phyloP scores from a whole-genome alignment of 768 basidiomycete species.

The Erythrobasidium yunnanense region DNA sequence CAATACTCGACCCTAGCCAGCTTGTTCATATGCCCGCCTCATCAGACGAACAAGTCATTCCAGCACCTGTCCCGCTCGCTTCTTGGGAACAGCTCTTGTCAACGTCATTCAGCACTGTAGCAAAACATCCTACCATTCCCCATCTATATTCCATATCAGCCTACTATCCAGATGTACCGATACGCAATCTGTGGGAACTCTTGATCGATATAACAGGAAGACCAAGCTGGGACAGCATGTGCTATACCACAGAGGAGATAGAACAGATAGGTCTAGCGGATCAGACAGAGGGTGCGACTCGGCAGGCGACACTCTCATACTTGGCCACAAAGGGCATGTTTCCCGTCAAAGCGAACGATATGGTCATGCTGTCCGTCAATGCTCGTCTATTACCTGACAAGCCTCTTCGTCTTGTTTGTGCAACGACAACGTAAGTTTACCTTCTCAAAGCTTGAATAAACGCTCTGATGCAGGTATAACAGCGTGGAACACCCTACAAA shows the following conservation, averaged over 20 bases:
- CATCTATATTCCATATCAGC: constrained; percentile 31
- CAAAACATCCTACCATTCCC: constrained; percentile 31
- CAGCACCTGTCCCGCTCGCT: constrained; percentile 17
- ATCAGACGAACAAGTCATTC: background rate
- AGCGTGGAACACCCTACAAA: constrained; percentile 29
- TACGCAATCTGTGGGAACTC: constrained; percentile 31
- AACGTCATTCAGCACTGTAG: constrained; percentile 23
- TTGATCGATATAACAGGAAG: constrained; percentile 25
- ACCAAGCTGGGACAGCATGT: constrained; percentile 33
- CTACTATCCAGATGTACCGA: constrained; percentile 28
- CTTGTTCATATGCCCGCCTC: constrained; percentile 7
- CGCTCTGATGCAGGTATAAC: background rate
- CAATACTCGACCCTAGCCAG: constrained; percentile 27
- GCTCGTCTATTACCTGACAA: constrained; percentile 19
- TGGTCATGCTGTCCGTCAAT: constrained; percentile 35
- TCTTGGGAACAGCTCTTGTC: constrained; percentile 27
- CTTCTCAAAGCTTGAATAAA: background rate
- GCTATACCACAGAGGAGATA: constrained; percentile 23
- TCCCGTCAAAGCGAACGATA: constrained; percentile 34
- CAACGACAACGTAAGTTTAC: constrained; percentile 11
- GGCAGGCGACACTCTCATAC: constrained; percentile 28
- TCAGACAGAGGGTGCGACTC: background rate
- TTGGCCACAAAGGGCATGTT: constrained; percentile 36
- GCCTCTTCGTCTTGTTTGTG: constrained; percentile 1
- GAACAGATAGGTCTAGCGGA: constrained; percentile 26